Base-by-base conservation (phyloP, 257 asterid genomes). In the Nicotiana tabacum region DNA sequence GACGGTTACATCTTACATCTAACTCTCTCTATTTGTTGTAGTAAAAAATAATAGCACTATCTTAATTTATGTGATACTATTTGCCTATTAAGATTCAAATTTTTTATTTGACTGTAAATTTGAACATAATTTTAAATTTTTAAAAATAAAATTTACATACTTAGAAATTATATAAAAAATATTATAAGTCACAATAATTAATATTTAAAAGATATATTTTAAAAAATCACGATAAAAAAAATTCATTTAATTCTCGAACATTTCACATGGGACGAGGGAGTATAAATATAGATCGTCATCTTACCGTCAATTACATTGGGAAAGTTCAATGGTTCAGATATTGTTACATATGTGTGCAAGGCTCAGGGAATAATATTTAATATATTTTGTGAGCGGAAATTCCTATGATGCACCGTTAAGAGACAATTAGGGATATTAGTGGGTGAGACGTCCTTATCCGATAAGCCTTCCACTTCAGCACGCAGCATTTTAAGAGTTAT, bases 371-470 rank as follows among this genome's bases (percentile, higher is more conserved):
- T 35, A 72, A 3, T 74, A 27, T 76, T 12, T 43, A 43, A 43
- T 8, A 0, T 43, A 43, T 43, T 43, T 43, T 15, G 15, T 27
- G 1, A 74, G 61, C 68, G 33, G 82, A 61, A 61, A 61, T 61
- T 37, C 2, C 57, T 12, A 77, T 2, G n/a, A 1, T 13, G 11
- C 21, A 27, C 80, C 11, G 15, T 0, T 27, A 48, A 18, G 9
- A 46, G 64, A 24, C 24, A 53, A 53, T 16, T 17, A 11, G 81
- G 65, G 16, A 30, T 16, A 62, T 21, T 62, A 18, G 29, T 80
- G 76, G 82, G 79, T 37, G 69, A 74, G 16, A 13, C 48, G 85
- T 81, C 82, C 77, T 82, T 66, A 58, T 86, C 88, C 80, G 9
- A 82, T 84, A 82, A 16, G 68, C 46, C 37, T 32, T 24, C 77